phyloP scores from a whole-genome alignment of 1,139 yeast genomes.

The Debaryomyces nepalensis region DNA sequence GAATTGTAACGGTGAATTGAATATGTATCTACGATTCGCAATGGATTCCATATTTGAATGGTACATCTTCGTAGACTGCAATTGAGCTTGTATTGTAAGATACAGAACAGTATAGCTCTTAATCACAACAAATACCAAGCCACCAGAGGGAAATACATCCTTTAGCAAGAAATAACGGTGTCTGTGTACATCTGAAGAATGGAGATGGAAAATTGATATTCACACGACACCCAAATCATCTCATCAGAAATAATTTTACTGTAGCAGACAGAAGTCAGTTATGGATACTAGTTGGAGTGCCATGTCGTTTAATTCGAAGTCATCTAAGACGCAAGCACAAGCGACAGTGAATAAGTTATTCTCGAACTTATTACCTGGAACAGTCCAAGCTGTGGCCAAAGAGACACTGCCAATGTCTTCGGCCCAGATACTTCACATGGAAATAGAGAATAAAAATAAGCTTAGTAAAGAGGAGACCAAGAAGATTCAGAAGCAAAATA shows the following conservation, averaged over 20 bases:
- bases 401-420: constrained; percentile 20
- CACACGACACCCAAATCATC: background rate
- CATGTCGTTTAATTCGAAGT: constrained; percentile 36
- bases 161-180: too few species aligned
- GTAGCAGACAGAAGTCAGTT: background rate
- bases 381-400: constrained; percentile 15
- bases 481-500: constrained; percentile 41
- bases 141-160: too few species aligned
- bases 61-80: too few species aligned
- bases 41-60: too few species aligned
- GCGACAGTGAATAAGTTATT: constrained; percentile 48
- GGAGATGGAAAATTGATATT: too few species aligned
- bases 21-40: too few species aligned
- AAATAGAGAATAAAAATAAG: constrained; percentile 27
- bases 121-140: too few species aligned
- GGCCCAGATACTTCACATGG: constrained; percentile 30
- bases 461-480: constrained; percentile 37
- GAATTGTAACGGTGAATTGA: too few species aligned
- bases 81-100: too few species aligned
- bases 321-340: constrained; percentile 40
- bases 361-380: constrained; percentile 46
- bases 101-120: too few species aligned
- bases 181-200: too few species aligned
- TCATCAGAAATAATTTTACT: constrained; percentile 5
- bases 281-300: background rate